Evolutionary conservation across 202 grass and related monocot species (phyloP), one percentile per base, ranked within the genome.

Genomic region (Setaria italica): DNA sequence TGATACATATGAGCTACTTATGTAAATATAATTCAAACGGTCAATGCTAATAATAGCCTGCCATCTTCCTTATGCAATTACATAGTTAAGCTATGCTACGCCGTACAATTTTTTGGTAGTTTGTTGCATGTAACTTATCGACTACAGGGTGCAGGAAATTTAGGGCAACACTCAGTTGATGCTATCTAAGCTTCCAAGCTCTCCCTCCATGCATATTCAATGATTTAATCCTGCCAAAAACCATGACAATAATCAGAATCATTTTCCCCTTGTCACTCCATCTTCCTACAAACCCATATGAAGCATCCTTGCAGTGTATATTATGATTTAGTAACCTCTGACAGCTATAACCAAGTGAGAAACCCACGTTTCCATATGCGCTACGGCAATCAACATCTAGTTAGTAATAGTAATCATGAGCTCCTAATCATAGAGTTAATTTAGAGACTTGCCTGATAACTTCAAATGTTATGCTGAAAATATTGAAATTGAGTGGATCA

Each of bases 401-500:
- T 73, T 86, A 73, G 68, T 29, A 76, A 67, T 75, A 47, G 29
- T 62, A 78, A 9, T 55, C 42, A 25, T n/a, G 11, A 74, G 29
- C 0, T 0, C 19, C 49, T 25, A 13, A 62, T 6, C 47, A 29
- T 51, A n/a, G 11, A 74, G 15, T 35, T n/a, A 20, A 16, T 80
- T 78, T 17, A 60, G 51, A 62, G 62, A 78, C 82, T 91, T 89
- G 68, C 95, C 93, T 94, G 53, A 91, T 69, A 32, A 92, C 82
- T 90, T 98, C 96, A 59, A 98, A 92, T 14, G 88, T 47, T 89
- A 95, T 88, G 75, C 85, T 98, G 76, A 94, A 90, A 84, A 95
- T 72, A 81, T 85, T 98, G 79, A 98, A 98, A 82, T 95, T 98
- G 5, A 95, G 74, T 17, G 91, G 91, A 79, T 94, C 93, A 2